Evolutionary conservation across 2,329 filamentous ascomycete genomes (phyloP).

Genomic region (Nigrospora sphaerica): DNA sequence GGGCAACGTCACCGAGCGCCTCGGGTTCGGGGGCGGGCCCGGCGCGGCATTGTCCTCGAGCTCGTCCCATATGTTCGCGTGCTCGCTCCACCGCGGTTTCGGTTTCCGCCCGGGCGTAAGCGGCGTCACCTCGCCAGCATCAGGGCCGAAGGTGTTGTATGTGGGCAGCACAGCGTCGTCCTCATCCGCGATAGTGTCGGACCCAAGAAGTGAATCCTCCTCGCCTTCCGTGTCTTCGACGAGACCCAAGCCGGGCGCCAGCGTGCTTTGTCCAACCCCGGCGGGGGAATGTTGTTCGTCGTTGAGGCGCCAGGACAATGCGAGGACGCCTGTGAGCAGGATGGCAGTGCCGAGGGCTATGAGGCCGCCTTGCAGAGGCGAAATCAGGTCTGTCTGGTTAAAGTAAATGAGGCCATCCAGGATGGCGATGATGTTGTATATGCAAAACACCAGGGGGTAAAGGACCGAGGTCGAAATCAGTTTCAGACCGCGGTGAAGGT

Average conservation of each 20-base stretch:
- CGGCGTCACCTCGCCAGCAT: constrained; percentile 27
- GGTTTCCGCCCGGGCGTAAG: constrained; percentile 36
- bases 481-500: constrained; percentile 87
- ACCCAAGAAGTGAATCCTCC: constrained; percentile 47
- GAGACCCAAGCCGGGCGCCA: constrained; percentile 77
- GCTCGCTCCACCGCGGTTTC: constrained; percentile 55
- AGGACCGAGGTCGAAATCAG: constrained; percentile 91
- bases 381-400: constrained; percentile 75
- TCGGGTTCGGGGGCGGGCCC: constrained; percentile 29
- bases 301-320: constrained; percentile 87
- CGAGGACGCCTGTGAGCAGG: constrained; percentile 79
- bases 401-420: constrained; percentile 97
- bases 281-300: constrained; percentile 61
- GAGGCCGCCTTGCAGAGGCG: constrained; percentile 66
- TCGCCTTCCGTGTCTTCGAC: constrained; percentile 62
- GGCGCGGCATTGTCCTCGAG: constrained; percentile 64
- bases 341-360: constrained; percentile 84
- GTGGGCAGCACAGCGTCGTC: constrained; percentile 27
- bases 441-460: constrained; percentile 95
- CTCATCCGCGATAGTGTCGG: constrained; percentile 36
- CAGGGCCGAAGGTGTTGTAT: constrained; percentile 42
- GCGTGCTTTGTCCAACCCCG: constrained; percentile 53
- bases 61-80: constrained; percentile 81
- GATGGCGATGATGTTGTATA: constrained; percentile 99
- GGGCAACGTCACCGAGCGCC: constrained; percentile 43